Evolutionary conservation across 805 yeast species (phyloP).

Genomic region (Wickerhamomyces chaumierensis): DNA sequence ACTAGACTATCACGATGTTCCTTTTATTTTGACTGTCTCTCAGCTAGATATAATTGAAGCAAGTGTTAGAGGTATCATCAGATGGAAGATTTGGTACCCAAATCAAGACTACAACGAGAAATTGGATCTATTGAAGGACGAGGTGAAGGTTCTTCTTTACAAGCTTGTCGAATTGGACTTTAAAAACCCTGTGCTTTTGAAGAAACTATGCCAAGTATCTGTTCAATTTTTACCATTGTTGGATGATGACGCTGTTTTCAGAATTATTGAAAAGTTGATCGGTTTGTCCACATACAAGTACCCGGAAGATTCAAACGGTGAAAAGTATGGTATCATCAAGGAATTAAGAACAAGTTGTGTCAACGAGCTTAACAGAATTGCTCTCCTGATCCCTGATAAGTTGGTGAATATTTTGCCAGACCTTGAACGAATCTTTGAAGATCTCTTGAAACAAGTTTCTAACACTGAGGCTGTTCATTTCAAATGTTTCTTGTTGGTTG

Average conservation of each 20-base stretch:
- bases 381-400: slow-evolving; percentile 89
- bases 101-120: slow-evolving; percentile 39
- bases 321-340: slow-evolving; percentile 66
- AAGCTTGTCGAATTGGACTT: slow-evolving; percentile 64
- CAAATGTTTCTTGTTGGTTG: slow-evolving; percentile 82
- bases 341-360: slow-evolving; percentile 90
- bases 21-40: slow-evolving; percentile 65
- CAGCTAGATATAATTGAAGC: slow-evolving; percentile 85
- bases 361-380: slow-evolving; percentile 86
- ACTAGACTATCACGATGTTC: slow-evolving; percentile 48
- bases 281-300: slow-evolving; percentile 77
- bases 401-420: slow-evolving; percentile 72
- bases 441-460: slow-evolving; percentile 61
- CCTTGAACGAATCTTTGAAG: slow-evolving; percentile 69
- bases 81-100: slow-evolving; percentile 92
- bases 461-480: slow-evolving; percentile 92
- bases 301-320: slow-evolving; percentile 57
- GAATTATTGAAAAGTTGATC: slow-evolving; percentile 72
- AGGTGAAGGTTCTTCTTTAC: slow-evolving; percentile 62
- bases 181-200: slow-evolving; percentile 67
- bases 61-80: slow-evolving; percentile 79
- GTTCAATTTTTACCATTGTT: slow-evolving; percentile 90
- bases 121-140: slow-evolving; percentile 38
- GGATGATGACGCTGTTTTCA: slow-evolving; percentile 74
- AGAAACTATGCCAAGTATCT: slow-evolving; percentile 82